These are phyloP conservation scores for Neurospora tetrasperma DNA, from an alignment of 495 filamentous ascomycete genomes.

Conservation along the genomic window DNA sequence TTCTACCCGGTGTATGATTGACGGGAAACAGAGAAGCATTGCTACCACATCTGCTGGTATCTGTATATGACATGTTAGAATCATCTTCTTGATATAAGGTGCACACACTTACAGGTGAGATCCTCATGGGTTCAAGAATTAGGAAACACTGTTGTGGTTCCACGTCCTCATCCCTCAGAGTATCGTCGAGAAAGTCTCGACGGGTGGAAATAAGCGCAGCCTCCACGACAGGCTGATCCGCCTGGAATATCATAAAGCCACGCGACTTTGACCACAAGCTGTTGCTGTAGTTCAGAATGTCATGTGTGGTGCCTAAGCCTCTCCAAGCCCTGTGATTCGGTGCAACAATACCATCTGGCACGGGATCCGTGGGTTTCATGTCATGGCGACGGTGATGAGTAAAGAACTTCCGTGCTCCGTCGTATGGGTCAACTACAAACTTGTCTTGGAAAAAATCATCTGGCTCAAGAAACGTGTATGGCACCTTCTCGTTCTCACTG, in stretches of 20 bases:
- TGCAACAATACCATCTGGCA: constrained; percentile 25
- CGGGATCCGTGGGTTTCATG: constrained; percentile 34
- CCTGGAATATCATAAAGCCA: constrained; percentile 29
- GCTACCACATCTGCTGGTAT: constrained; percentile 54
- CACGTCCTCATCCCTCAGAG: constrained; percentile 22
- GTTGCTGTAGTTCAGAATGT: constrained; percentile 37
- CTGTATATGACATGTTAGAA: constrained; percentile 31
- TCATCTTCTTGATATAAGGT: neutral
- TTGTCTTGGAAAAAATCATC: constrained; percentile 50
- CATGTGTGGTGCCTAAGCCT: constrained; percentile 8
- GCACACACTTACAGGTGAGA: constrained; percentile 58
- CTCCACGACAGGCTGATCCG: constrained; percentile 66
- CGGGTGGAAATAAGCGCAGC: constrained; percentile 64
- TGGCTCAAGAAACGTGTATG: constrained; percentile 42
- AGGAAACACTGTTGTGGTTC: constrained; percentile 34
- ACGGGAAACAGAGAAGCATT: constrained; percentile 65
- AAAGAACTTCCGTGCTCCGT: constrained; percentile 59
- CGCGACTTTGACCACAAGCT: constrained; percentile 30
- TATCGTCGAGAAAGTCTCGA: constrained; percentile 69
- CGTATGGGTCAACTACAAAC: constrained; percentile 64
- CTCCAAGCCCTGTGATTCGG: constrained; percentile 18
- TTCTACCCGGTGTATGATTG: constrained; percentile 75
- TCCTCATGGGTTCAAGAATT: constrained; percentile 43
- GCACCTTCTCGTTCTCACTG: constrained; percentile 33
- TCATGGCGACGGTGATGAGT: constrained; percentile 30